These are phyloP conservation scores for Saitozyma sp. DNA, from an alignment of 768 basidiomycete species.

Conservation along the genomic window DNA sequence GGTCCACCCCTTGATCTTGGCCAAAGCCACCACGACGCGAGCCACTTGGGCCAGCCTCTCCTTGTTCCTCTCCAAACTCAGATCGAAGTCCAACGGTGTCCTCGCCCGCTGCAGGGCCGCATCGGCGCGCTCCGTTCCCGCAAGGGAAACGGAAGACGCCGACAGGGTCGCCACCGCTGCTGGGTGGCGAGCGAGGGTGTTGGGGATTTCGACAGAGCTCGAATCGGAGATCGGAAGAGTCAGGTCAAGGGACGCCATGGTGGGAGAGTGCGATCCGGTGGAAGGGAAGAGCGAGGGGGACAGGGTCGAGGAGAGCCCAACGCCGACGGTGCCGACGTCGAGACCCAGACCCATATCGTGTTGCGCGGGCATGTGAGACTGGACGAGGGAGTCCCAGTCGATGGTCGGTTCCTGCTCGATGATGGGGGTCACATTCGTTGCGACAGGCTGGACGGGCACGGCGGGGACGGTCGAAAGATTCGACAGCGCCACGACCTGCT, in stretches of 20 bases:
- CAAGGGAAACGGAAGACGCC: constrained; percentile 9
- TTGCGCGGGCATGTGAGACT: constrained; percentile 1
- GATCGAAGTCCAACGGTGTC: constrained; percentile 10
- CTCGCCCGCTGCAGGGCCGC: constrained; percentile 51
- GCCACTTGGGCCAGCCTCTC: constrained; percentile 30
- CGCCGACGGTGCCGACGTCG: neutral
- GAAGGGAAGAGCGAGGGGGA: constrained; percentile 1
- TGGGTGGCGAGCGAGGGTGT: constrained; percentile 45
- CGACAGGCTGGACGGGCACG: neutral
- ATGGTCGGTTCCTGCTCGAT: neutral
- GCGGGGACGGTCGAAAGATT: constrained; percentile 13
- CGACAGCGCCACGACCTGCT: constrained; percentile 38
- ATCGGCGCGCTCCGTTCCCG: constrained; percentile 6
- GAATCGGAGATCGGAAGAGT: constrained; percentile 1
- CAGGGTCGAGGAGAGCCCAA: too few relatives aligned
- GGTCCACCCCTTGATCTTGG: constrained; percentile 22
- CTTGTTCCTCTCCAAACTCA: constrained; percentile 16
- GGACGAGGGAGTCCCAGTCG: constrained; percentile 11
- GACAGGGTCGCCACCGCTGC: constrained; percentile 49
- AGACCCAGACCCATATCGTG: neutral
- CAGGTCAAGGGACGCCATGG: neutral
- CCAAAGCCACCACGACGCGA: constrained; percentile 37
- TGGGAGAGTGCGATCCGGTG: constrained; percentile 1
- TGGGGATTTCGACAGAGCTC: constrained; percentile 8
- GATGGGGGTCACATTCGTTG: neutral